These are phyloP conservation scores for Solanum tacnaense DNA, from an alignment of 257 asterid genomes.

Conservation along the genomic window DNA sequence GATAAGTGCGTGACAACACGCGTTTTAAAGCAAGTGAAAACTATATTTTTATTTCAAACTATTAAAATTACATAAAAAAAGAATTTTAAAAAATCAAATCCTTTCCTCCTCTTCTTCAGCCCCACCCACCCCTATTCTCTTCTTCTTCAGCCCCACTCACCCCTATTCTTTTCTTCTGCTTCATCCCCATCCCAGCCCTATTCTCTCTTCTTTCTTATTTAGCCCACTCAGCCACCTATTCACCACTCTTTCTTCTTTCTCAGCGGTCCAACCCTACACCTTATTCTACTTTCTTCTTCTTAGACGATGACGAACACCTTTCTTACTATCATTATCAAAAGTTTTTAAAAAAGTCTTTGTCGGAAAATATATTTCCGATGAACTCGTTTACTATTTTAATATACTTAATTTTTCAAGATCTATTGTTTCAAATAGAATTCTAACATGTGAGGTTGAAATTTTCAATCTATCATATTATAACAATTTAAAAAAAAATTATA, in stretches of 20 bases:
- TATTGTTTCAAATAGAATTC: too few species aligned
- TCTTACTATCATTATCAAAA: not conserved
- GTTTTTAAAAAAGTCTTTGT: not conserved
- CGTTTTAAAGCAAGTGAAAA: not conserved
- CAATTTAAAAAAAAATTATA: too few species aligned
- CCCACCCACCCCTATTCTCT: too few species aligned
- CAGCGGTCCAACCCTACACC: fast-evolving
- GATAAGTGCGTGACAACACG: not conserved
- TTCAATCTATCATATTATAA: not conserved
- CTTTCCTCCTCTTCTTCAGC: not conserved
- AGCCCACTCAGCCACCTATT: not conserved
- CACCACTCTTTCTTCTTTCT: too few species aligned
- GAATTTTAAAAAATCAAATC: too few species aligned
- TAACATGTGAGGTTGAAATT: not conserved
- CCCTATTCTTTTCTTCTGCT: not conserved
- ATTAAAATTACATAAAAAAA: too few species aligned
- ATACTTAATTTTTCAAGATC: too few species aligned
- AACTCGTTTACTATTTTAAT: not conserved
- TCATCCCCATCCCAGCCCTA: not conserved
- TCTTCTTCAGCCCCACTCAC: too few species aligned
- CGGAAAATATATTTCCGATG: too few species aligned
- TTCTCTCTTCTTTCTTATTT: not conserved
- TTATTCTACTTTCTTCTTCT: not conserved
- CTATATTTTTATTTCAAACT: too few species aligned
- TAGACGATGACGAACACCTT: not conserved